Conservation (phyloP, 805 yeast genomes). For the Nakazawaea sp. region DNA sequence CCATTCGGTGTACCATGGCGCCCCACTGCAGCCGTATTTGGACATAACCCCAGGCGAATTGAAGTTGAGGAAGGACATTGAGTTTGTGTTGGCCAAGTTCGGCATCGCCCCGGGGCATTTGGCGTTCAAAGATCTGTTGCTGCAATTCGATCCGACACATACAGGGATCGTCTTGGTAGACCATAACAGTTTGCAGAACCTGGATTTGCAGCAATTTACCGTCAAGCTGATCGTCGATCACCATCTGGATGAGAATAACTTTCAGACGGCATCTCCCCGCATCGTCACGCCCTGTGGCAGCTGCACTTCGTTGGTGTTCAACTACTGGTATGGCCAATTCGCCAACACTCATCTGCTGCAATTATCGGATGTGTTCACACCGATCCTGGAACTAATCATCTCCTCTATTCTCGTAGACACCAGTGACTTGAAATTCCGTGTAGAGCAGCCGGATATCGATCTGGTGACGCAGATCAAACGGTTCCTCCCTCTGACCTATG, state of each 20-base stretch:
- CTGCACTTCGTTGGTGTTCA: constrained; percentile 69
- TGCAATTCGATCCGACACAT: not conserved
- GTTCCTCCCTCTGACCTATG: constrained; percentile 13
- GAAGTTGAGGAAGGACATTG: constrained; percentile 63
- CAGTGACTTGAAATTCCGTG: constrained; percentile 53
- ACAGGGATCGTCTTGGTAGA: constrained; percentile 63
- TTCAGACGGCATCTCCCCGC: constrained; percentile 49
- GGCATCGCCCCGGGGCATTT: constrained; percentile 42
- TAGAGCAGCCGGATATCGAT: constrained; percentile 49
- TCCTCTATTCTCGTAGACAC: constrained; percentile 81
- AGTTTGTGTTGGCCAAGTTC: constrained; percentile 39
- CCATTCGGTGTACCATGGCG: constrained; percentile 26
- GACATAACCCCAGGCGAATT: constrained; percentile 68
- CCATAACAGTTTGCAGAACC: constrained; percentile 66
- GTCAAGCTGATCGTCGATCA: constrained; percentile 76
- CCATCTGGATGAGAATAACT: constrained; percentile 64
- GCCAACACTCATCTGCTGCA: not conserved
- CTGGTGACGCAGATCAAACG: constrained; percentile 34
- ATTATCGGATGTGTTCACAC: constrained; percentile 17
- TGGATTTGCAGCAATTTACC: constrained; percentile 23
- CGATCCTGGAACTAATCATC: constrained; percentile 39
- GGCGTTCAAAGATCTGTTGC: constrained; percentile 65
- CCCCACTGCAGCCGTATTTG: constrained; percentile 54
- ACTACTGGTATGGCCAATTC: constrained; percentile 41
- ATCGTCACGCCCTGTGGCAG: constrained; percentile 63